phyloP scores from a whole-genome alignment of 2,329 filamentous ascomycete genomes.

The Albophoma yamanashiensis region DNA sequence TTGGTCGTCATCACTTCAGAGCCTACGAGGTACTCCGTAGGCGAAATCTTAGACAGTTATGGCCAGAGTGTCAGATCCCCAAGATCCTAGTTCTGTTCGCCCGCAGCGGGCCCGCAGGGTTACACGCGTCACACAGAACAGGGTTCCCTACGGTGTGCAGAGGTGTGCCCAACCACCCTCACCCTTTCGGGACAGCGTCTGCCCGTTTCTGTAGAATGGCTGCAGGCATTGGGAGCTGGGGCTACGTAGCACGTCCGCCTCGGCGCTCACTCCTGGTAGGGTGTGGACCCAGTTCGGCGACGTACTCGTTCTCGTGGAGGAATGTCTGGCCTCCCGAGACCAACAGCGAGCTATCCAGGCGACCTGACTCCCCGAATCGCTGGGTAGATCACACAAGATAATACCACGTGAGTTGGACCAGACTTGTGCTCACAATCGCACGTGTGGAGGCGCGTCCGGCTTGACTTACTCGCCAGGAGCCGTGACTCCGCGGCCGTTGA shows the following conservation, averaged over 20 bases:
- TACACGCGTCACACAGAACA: neutral
- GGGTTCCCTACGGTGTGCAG: neutral
- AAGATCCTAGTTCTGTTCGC: constrained; percentile 3
- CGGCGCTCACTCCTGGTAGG: neutral
- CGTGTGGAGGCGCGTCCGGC: neutral
- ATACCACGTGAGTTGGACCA: constrained; percentile 2
- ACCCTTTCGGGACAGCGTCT: neutral
- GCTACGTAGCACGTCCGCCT: neutral
- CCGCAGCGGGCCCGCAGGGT: neutral
- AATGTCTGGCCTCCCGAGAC: neutral
- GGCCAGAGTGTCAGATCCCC: constrained; percentile 7
- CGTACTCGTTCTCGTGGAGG: neutral
- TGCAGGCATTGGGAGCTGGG: neutral
- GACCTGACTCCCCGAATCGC: neutral
- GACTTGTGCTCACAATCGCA: neutral
- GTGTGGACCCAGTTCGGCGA: constrained; percentile 1
- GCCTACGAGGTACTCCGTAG: neutral
- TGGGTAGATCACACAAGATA: neutral
- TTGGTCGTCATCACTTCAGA: constrained; percentile 1
- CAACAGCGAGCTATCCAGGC: neutral
- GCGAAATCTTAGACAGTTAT: constrained; percentile 7
- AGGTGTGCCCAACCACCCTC: neutral
- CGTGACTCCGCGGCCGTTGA: neutral
- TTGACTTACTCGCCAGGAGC: neutral
- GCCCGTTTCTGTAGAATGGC: neutral